Evolutionary conservation across 2,329 filamentous ascomycete genomes (phyloP).

Genomic region (Cladosporium sp.): DNA sequence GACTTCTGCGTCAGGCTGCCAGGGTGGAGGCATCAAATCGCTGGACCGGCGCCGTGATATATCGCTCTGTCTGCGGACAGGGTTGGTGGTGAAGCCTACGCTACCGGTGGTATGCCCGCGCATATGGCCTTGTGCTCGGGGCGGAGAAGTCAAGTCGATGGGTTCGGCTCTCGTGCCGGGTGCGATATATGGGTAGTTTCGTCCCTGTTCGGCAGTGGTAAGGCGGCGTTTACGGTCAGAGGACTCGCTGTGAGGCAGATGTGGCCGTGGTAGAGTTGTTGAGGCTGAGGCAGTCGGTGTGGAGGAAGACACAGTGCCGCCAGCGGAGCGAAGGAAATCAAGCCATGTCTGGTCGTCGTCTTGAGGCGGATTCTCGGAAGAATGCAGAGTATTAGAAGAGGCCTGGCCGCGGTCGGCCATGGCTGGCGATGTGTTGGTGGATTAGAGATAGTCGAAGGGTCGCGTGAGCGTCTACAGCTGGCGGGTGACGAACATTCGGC

Average conservation of each 20-base stretch:
- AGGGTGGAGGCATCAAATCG: slow-evolving; percentile 61
- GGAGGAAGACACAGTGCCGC: slow-evolving; percentile 17
- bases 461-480: slow-evolving; percentile 9
- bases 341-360: slow-evolving; percentile 22
- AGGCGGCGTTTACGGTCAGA: slow-evolving; percentile 27
- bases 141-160: slow-evolving; percentile 24
- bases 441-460: background rate
- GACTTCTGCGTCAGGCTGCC: slow-evolving; percentile 85
- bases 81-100: slow-evolving; percentile 2
- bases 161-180: slow-evolving; percentile 14
- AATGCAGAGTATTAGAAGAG: background rate
- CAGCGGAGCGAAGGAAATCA: slow-evolving; percentile 23
- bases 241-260: background rate
- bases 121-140: slow-evolving; percentile 10
- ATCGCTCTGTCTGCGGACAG: slow-evolving; percentile 2
- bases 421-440: background rate
- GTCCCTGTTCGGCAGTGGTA: slow-evolving; percentile 21
- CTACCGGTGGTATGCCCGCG: slow-evolving; percentile 5
- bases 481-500: slow-evolving; percentile 1
- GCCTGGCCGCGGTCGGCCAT: slow-evolving; percentile 8
- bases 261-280: slow-evolving; percentile 2
- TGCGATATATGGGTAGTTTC: slow-evolving; percentile 20
- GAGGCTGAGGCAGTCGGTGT: background rate
- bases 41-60: slow-evolving; percentile 20
- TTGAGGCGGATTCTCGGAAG: background rate